These are phyloP conservation scores for Plasmodium berghei DNA, from an alignment of 169 alveolate species.

Conservation along the genomic window DNA sequence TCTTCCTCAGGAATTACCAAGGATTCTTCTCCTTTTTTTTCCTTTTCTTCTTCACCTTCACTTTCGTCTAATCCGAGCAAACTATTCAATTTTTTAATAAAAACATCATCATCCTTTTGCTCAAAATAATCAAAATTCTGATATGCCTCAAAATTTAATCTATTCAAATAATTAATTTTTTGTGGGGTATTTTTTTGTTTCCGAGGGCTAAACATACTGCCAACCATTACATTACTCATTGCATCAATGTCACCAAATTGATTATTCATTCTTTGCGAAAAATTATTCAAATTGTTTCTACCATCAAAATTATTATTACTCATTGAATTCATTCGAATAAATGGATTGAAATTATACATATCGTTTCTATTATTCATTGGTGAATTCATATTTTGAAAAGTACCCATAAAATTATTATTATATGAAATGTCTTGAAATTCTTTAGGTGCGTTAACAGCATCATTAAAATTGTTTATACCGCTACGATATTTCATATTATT, in stretches of 20 bases:
- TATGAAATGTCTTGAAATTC: slow-evolving; percentile 10
- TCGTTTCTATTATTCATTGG: slow-evolving; percentile 53
- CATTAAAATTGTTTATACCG: neutral
- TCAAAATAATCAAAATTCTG: slow-evolving; percentile 77
- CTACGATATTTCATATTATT: slow-evolving; percentile 11
- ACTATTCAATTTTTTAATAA: slow-evolving; percentile 54
- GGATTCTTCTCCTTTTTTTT: neutral
- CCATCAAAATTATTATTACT: slow-evolving; percentile 13
- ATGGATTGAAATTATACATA: slow-evolving; percentile 60
- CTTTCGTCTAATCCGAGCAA: slow-evolving; percentile 68
- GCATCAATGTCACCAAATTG: slow-evolving; percentile 56
- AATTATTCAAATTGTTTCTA: slow-evolving; percentile 13
- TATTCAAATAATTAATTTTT: slow-evolving; percentile 36
- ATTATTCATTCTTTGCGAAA: slow-evolving; percentile 20
- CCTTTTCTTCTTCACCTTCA: slow-evolving; percentile 18
- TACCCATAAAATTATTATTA: slow-evolving; percentile 22
- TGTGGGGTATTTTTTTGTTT: slow-evolving; percentile 35
- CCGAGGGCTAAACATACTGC: slow-evolving; percentile 67
- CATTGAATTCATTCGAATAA: slow-evolving; percentile 67
- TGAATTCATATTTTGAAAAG: slow-evolving; percentile 19
- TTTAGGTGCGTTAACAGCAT: slow-evolving; percentile 8
- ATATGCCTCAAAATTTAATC: slow-evolving; percentile 62
- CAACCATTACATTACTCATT: slow-evolving; percentile 57
- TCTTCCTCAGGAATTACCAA: neutral
- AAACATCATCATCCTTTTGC: slow-evolving; percentile 74